These are phyloP conservation scores for Penicillium nucicola DNA, from an alignment of 495 filamentous ascomycete genomes.

Conservation along the genomic window DNA sequence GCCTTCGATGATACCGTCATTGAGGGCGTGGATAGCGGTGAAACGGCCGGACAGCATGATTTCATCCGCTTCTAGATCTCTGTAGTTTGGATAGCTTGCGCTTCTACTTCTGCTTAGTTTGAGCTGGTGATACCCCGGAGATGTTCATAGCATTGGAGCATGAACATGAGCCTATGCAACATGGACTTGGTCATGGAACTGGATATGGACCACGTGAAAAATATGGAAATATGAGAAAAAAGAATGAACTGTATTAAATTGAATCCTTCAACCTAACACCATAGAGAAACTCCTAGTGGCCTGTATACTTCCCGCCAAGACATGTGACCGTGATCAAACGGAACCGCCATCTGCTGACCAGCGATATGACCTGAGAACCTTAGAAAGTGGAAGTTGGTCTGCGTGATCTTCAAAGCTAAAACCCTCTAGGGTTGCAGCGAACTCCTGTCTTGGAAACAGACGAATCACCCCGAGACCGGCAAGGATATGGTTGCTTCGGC, in stretches of 20 bases:
- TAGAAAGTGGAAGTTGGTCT: too few species aligned
- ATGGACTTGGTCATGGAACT: too few species aligned
- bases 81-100: conserved; percentile 15
- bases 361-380: neutral
- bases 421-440: neutral
- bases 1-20: conserved; percentile 63
- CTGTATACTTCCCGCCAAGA: neutral
- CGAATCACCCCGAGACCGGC: neutral
- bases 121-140: conserved; percentile 2
- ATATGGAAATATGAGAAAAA: neutral
- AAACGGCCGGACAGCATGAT: conserved; percentile 64
- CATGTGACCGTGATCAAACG: conserved; percentile 2
- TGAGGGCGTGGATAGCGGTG: conserved; percentile 44
- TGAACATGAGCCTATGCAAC: neutral
- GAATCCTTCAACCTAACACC: neutral
- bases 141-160: neutral
- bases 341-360: conserved; percentile 1
- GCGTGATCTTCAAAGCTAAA: neutral
- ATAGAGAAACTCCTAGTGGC: too few species aligned
- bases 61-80: conserved; percentile 56
- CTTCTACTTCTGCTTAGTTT: neutral
- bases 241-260: neutral
- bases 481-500: neutral
- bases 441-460: neutral
- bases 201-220: neutral